Conservation (phyloP, 305 asterid genomes). For the Rubia occidens region DNA sequence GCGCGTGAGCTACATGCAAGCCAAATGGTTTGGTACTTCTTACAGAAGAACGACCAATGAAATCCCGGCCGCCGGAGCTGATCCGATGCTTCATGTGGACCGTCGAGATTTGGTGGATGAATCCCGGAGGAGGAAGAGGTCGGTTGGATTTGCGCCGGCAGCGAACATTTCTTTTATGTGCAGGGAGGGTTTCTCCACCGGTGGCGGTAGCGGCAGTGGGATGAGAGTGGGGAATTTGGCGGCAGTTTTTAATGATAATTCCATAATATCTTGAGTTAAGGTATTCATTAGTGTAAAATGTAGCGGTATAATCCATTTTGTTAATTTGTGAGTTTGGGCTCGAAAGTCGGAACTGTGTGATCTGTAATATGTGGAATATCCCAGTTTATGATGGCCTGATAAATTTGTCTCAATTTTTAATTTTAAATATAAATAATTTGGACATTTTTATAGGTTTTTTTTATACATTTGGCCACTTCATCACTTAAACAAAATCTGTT, state of each 20-base stretch:
- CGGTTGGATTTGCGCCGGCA: constrained; percentile 40
- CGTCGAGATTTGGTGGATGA: not conserved
- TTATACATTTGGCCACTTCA: no score
- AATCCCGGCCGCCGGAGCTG: not conserved
- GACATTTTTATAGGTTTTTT: no score
- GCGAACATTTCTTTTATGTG: constrained; percentile 22
- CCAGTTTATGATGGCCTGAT: no score
- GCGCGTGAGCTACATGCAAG: constrained; percentile 43
- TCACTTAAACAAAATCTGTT: no score
- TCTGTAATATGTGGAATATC: no score
- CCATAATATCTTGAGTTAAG: not conserved
- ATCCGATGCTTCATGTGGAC: not conserved
- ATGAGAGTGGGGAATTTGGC: constrained; percentile 44
- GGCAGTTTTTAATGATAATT: constrained; percentile 25
- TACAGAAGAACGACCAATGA: constrained; percentile 43
- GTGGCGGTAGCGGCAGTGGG: constrained; percentile 9
- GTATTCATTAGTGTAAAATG: not conserved
- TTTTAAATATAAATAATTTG: no score
- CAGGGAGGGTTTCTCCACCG: constrained; percentile 25
- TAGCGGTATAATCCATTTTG: not conserved
- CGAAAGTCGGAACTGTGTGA: no score
- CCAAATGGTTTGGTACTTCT: constrained; percentile 48
- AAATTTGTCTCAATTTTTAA: no score
- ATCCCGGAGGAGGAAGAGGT: constrained; percentile 11
- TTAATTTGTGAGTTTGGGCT: not conserved